Evolutionary conservation across 768 basidiomycete genomes (phyloP), one percentile per base, ranked within the genome.

Genomic region (Lactarius quietus): DNA sequence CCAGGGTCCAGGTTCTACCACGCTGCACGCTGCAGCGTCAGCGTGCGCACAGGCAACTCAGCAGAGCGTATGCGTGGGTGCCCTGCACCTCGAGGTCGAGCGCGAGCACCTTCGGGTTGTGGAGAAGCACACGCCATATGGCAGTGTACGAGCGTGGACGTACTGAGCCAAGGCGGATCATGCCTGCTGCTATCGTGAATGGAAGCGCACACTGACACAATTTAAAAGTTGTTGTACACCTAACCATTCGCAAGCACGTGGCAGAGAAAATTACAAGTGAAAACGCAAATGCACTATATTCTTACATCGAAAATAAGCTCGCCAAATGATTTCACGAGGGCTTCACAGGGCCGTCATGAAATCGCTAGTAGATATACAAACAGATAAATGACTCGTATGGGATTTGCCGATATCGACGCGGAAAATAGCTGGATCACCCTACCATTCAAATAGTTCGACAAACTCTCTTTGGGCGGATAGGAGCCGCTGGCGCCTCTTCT

Each of bases 401-500:
- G 26, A 51, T 51, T 17, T 51, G 12, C 14, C 48, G 14, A 23
- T 23, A 51, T 28, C 48, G 26, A 1, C 23, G 14, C 12, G 48
- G 26, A 26, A 48, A n/a, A 14, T 14, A 1, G 14, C 26, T 3
- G 26, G 26, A n/a, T 15, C 48, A 6, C 14, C 6, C 15, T 51
- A 55, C 62, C 65, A 66, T 15, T 31, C 41, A 14, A 68, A 70
- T 14, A 54, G 33, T n/a, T 64, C 63, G 14, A 72, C 43, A 10
- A 83, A 66, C 70, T 86, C 80, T 6, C 68, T 67, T 57, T 77
- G 78, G 0, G 84, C 86, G 4, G 68, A 75, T 41, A 75, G 66
- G 36, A 87, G 71, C 38, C 84, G 75, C 61, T 83, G 79, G 64
- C 81, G 68, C 72, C 82, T 85, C 72, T 83, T 82, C 62, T 64